phyloP scores from a whole-genome alignment of 345 rosid species.

The Cardamine resedifolia region DNA sequence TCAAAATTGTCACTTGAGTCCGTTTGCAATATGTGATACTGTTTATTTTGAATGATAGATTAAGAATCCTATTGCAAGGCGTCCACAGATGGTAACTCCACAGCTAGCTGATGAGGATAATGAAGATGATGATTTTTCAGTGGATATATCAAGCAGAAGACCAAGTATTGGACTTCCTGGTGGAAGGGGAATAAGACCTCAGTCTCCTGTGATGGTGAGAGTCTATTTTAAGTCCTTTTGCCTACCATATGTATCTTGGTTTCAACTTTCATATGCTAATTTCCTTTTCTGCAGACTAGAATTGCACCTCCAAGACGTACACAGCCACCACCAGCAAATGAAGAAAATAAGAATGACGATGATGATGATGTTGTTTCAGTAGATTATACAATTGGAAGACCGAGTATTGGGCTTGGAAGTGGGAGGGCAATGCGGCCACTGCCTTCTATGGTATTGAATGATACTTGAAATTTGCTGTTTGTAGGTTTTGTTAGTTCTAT shows the following conservation, averaged over 20 bases:
- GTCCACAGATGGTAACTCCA: conserved; percentile 33
- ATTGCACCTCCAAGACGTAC: conserved; percentile 39
- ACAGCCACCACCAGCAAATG: conserved; percentile 32
- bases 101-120: conserved; percentile 44
- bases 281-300: conserved; percentile 42
- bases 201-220: conserved; percentile 46
- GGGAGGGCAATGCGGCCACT: conserved; percentile 47
- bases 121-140: conserved; percentile 44
- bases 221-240: neutral
- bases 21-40: neutral
- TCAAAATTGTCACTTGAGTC: neutral
- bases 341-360: conserved; percentile 44
- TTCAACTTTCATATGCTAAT: neutral
- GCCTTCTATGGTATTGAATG: conserved; percentile 43
- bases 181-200: conserved; percentile 44
- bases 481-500: neutral
- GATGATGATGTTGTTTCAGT: conserved; percentile 40
- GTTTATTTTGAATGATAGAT: conserved; percentile 5
- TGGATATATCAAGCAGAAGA: conserved; percentile 34
- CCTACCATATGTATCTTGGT: neutral
- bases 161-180: conserved; percentile 50
- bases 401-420: conserved; percentile 53
- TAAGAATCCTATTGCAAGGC: conserved; percentile 38
- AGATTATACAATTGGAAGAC: conserved; percentile 40
- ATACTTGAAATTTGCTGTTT: conserved; percentile 4